Evolutionary conservation across 768 basidiomycete species (phyloP).

Genomic region (Butyriboletus loyo): DNA sequence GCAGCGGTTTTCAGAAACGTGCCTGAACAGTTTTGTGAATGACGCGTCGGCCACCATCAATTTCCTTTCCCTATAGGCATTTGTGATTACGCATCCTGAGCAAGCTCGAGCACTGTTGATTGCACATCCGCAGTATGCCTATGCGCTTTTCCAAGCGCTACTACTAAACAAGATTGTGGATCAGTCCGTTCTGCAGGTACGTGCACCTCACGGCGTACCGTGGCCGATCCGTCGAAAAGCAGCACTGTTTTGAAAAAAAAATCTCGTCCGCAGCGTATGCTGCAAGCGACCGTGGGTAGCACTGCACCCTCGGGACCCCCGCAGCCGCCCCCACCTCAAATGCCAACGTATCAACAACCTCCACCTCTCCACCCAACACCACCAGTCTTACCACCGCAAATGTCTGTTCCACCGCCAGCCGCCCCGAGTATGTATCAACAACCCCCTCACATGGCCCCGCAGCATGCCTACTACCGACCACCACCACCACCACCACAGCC

Average conservation of each 20-base stretch:
- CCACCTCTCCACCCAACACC: constrained; percentile 33
- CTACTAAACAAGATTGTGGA: constrained; percentile 93
- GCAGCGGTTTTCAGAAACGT: constrained; percentile 27
- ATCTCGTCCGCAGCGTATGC: constrained; percentile 43
- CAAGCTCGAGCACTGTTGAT: constrained; percentile 78
- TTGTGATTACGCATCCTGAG: constrained; percentile 88
- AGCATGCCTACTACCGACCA: constrained; percentile 32
- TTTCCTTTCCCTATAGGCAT: constrained; percentile 61
- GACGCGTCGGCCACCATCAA: constrained; percentile 7
- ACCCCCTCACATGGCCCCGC: constrained; percentile 30
- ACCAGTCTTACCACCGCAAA: constrained; percentile 32
- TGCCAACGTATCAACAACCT: constrained; percentile 29
- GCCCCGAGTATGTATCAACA: constrained; percentile 31
- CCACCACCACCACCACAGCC: constrained; percentile 27
- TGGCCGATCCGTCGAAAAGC: background rate
- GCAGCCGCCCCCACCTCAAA: constrained; percentile 32
- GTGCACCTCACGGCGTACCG: constrained; percentile 7
- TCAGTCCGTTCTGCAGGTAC: constrained; percentile 74
- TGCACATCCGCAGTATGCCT: constrained; percentile 89
- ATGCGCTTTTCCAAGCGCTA: constrained; percentile 94
- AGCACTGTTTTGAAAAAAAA: constrained; percentile 5
- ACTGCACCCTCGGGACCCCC: constrained; percentile 27
- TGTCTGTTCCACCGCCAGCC: constrained; percentile 29
- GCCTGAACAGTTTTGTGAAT: constrained; percentile 21
- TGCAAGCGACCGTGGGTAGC: constrained; percentile 40